Conservation (phyloP, 2,329 filamentous ascomycete genomes). For the Ilyonectria mors-panacis region DNA sequence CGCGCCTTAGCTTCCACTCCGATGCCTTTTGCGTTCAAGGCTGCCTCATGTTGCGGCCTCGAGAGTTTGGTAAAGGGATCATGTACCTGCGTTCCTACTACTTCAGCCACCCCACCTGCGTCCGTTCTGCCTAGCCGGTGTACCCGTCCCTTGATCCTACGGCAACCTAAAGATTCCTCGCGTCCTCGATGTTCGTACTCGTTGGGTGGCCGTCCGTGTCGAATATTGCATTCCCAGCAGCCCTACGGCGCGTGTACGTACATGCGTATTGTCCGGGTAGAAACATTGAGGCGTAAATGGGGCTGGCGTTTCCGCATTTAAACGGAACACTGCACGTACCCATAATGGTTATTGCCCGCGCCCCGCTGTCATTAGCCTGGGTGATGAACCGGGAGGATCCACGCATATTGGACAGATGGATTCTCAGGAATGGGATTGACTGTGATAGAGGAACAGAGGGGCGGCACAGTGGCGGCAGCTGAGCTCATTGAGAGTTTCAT, state of each 20-base stretch:
- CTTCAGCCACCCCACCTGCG: slow-evolving; percentile 9
- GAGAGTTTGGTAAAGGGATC: slow-evolving; percentile 3
- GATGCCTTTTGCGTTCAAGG: slow-evolving; percentile 6
- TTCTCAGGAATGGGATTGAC: slow-evolving; percentile 7
- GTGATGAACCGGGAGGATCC: not conserved
- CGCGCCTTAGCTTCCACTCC: not conserved
- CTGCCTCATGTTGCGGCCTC: slow-evolving; percentile 1
- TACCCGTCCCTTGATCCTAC: slow-evolving; percentile 3
- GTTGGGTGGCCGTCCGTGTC: not conserved
- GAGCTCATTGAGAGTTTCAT: slow-evolving; percentile 1
- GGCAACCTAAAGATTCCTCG: not conserved
- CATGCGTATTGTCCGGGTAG: not conserved
- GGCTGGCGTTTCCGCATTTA: slow-evolving; percentile 22
- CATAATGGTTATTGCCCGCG: slow-evolving; percentile 9
- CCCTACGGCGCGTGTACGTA: slow-evolving; percentile 6
- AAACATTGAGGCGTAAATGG: slow-evolving; percentile 17
- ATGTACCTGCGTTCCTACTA: slow-evolving; percentile 28
- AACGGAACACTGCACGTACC: slow-evolving; percentile 28
- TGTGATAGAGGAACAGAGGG: not conserved
- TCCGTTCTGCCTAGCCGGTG: slow-evolving; percentile 4
- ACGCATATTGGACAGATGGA: not conserved
- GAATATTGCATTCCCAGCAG: slow-evolving; percentile 11
- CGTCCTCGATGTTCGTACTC: not conserved
- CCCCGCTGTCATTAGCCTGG: slow-evolving; percentile 10
- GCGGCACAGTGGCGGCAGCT: not conserved